Base-by-base conservation (phyloP, 106 monocot species). In the Dendrobium huoshanense region DNA sequence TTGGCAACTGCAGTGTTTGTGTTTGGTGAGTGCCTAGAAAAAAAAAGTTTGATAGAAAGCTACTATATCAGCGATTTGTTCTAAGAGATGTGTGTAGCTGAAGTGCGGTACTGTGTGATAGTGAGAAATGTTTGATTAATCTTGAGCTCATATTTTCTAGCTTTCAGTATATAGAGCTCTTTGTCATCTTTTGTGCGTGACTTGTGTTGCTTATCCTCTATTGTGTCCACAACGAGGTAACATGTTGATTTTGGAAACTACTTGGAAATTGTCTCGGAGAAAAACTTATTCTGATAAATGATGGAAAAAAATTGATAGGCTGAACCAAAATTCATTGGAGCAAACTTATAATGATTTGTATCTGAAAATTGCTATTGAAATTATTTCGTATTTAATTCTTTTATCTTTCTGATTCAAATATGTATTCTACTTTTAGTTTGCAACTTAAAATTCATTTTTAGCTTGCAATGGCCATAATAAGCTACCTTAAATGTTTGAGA, bases 351-450 rank as follows among this genome's bases (percentile, higher is more conserved):
- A 37, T 40, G 33, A 70, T 2, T 16, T 70, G 13, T 9, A 70
- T 70, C n/a, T 70, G 70, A 70, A 70, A n/a, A 11, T 70, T 70
- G 37, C 70, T 70, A 29, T 68, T 11, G 70, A 70, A 70, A 33
- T 33, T 70, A 37, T 70, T 33, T 70, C 25, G 24, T 65, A 13
- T 51, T 51, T 13, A 1, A 10, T 29, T 68, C 70, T 70, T 70
- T 70, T 70, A 70, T 70, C n/a, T 70, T 70, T 15, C 4, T 70
- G 29, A 70, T 37, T 70, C 4, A n/a, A 15, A 44, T 74, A 42
- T 74, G 19, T 44, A 74, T 74, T 74, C 7, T 44, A 6, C 33
- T 72, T 72, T 40, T 17, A 74, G n/a, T 20, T 20, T 74, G 19
- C 20, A 42, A 8, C 74, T 74, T 15, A 70, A 3, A 61, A 37